A percentile compares a stretch with the other conserved stretches of the same genome.
These are phyloP conservation scores for Rhizomucor miehei DNA, from an alignment of 371 early-diverging fungal genomes.

Conservation along the genomic window DNA sequence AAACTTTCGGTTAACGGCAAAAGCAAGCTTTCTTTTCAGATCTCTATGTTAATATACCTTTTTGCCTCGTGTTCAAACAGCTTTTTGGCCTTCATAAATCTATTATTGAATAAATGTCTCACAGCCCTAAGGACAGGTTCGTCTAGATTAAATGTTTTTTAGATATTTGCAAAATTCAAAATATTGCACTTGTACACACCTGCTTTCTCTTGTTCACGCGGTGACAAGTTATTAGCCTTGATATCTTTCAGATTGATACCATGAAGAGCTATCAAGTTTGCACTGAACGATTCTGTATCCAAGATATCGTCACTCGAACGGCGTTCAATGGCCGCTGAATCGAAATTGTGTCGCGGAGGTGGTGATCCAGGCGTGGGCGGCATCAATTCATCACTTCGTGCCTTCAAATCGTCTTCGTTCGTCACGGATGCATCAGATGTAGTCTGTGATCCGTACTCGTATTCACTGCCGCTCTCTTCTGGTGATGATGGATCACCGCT, in stretches of 20 bases:
- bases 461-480: conserved; percentile 4
- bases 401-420: background rate
- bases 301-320: conserved; percentile 30
- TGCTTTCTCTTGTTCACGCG: conserved; percentile 50
- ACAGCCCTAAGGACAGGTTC: conserved; percentile 52
- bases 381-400: conserved; percentile 9
- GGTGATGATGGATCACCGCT: conserved; percentile 9
- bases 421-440: conserved; percentile 1
- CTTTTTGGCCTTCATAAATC: conserved; percentile 52
- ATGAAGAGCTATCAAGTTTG: conserved; percentile 38
- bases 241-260: conserved; percentile 38
- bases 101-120: conserved; percentile 56
- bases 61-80: conserved; percentile 32
- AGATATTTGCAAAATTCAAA: background rate
- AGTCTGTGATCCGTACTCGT: background rate
- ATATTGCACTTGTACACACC: conserved; percentile 23
- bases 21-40: background rate
- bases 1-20: background rate
- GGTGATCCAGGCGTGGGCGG: conserved; percentile 26
- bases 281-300: conserved; percentile 40
- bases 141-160: conserved; percentile 20
- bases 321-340: background rate
- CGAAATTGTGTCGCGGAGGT: conserved; percentile 10
- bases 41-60: conserved; percentile 10
- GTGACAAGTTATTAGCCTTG: conserved; percentile 43